Base-by-base conservation (phyloP, 208 protist species). In the Angomonas desouzai region DNA sequence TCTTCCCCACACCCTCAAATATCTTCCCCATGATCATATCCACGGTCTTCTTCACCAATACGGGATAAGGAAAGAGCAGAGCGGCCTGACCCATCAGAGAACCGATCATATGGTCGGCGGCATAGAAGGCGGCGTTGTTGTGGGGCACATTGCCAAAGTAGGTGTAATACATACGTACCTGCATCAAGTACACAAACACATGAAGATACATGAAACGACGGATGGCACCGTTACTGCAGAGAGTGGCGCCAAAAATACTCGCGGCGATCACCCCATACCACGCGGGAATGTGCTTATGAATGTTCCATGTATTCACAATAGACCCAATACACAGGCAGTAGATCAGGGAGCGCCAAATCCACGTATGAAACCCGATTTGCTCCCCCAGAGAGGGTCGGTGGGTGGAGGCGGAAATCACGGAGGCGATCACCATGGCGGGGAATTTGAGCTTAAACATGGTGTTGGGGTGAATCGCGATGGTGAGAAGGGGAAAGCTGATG, bases 141-240 rank as follows among this genome's bases (percentile, higher is more conserved):
- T 55, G 3, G 10, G 73, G 68, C 22, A 78, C 20, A 30, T 16
- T 13, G 20, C 51, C 55, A 23, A 72, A 53, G 48, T 70, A 78
- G 58, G 27, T 16, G 34, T 47, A 0, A 53, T 63, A 74, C 67
- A 70, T 72, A 32, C 61, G 61, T 1, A 68, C 56, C 61, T 74
- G 62, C 73, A 78, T 74, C 47, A 78, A 66, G 48, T 65, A 73
- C 23, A 78, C 61, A 60, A 74, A 78, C 27, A 74, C 62, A 58
- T 78, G 72, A 32, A 78, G 38, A 32, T 68, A 70, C 48, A 78
- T 59, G 64, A 78, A 78, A 33, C 67, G 61, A 29, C 73, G 66
- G 55, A 78, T 70, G n/a, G 45, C 56, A 20, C 53, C 62, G 47
- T 73, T 56, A 47, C 55, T 70, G 63, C 59, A 34, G 18, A 78